These are phyloP conservation scores for Exophiala sp. DNA, from an alignment of 2,329 filamentous ascomycete genomes.

Conservation along the genomic window DNA sequence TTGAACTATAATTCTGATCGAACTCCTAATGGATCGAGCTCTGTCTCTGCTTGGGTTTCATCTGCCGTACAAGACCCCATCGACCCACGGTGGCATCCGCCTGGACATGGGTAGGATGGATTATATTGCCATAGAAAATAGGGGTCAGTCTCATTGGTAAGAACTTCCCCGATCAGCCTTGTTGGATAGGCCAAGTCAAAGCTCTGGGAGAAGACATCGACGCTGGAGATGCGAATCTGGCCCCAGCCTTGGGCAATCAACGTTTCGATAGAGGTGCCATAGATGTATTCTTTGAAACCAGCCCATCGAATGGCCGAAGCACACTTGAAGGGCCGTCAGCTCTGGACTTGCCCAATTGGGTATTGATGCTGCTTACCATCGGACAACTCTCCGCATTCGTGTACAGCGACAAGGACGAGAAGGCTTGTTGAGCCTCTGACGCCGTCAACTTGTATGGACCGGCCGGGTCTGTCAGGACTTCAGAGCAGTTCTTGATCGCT, in stretches of 20 bases:
- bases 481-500: constrained; percentile 50
- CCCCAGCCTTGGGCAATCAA: constrained; percentile 47
- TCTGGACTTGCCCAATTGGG: too few relatives aligned
- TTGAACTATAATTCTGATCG: too few relatives aligned
- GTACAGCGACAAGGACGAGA: constrained; percentile 47
- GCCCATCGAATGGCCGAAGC: constrained; percentile 53
- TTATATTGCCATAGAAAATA: constrained; percentile 53
- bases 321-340: too few relatives aligned
- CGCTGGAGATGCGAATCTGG: constrained; percentile 45
- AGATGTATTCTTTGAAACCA: constrained; percentile 52
- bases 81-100: constrained; percentile 31
- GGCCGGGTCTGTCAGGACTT: constrained; percentile 42
- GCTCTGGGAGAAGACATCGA: constrained; percentile 45
- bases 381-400: constrained; percentile 55
- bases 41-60: not conserved
- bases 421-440: constrained; percentile 41
- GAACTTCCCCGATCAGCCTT: constrained; percentile 41
- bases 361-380: constrained; percentile 41
- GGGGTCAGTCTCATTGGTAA: constrained; percentile 50
- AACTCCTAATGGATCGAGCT: not conserved
- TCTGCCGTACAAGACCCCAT: constrained; percentile 4
- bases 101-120: constrained; percentile 33
- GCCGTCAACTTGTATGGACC: constrained; percentile 43
- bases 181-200: constrained; percentile 35
- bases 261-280: constrained; percentile 47